Evolutionary conservation across 2,329 filamentous ascomycete species (phyloP).

Genomic region (Fusarium subtropicale): DNA sequence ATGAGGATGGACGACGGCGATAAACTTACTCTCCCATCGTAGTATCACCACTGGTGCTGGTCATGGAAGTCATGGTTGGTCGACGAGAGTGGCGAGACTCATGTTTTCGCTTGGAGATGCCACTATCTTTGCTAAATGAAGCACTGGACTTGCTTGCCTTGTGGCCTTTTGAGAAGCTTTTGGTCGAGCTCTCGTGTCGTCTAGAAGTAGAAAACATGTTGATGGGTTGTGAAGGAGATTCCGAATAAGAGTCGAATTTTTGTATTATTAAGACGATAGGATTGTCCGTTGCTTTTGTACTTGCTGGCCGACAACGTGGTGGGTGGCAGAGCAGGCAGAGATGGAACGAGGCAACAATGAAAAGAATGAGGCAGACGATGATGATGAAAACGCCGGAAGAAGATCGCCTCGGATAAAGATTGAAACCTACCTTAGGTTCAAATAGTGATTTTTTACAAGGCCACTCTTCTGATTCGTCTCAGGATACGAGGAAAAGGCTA

Average conservation of each 20-base stretch:
- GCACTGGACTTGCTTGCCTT: conserved; percentile 63
- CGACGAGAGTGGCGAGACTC: conserved; percentile 62
- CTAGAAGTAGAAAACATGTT: conserved; percentile 62
- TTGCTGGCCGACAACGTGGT: conserved; percentile 16
- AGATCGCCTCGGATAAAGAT: conserved; percentile 14
- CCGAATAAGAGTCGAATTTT: not conserved
- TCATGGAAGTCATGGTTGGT: conserved; percentile 60
- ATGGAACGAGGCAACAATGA: conserved; percentile 26
- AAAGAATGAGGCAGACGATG: conserved; percentile 28
- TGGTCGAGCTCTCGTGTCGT: conserved; percentile 59
- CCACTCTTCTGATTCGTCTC: conserved; percentile 40
- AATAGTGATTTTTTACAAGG: conserved; percentile 25
- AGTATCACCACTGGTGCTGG: conserved; percentile 53
- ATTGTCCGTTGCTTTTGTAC: conserved; percentile 25
- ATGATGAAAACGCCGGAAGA: conserved; percentile 27
- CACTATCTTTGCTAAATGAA: conserved; percentile 66
- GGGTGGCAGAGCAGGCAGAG: conserved; percentile 18
- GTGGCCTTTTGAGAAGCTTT: conserved; percentile 66
- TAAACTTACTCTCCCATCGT: conserved; percentile 59
- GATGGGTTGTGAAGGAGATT: not conserved
- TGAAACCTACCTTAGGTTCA: conserved; percentile 52
- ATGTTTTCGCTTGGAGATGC: conserved; percentile 66
- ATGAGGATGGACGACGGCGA: not conserved
- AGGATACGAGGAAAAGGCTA: conserved; percentile 5
- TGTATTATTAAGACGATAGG: conserved; percentile 29